phyloP scores from a whole-genome alignment of 1,284 basidiomycete genomes.

The Puccinia polysora region DNA sequence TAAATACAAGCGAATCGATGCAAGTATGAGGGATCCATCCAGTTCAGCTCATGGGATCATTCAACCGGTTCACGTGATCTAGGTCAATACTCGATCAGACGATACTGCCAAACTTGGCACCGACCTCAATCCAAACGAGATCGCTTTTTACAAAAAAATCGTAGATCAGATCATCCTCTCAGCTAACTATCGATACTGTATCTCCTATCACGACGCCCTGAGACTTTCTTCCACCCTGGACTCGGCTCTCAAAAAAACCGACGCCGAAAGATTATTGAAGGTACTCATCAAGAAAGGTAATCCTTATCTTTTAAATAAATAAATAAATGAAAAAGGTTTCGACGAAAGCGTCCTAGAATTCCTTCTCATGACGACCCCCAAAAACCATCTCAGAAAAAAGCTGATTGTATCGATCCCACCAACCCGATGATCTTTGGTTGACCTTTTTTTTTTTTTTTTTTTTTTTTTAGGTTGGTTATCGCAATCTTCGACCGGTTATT shows the following conservation, averaged over 20 bases:
- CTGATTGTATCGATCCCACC: too few species aligned
- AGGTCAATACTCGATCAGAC: slow-evolving; percentile 36
- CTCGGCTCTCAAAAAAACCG: slow-evolving; percentile 20
- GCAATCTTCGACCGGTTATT: not conserved
- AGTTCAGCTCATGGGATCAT: too few species aligned
- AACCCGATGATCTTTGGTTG: too few species aligned
- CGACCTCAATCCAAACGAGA: slow-evolving; percentile 22
- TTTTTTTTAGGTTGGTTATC: slow-evolving; percentile 25
- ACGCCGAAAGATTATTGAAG: slow-evolving; percentile 18
- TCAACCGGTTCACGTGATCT: not conserved
- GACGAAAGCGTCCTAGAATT: not conserved
- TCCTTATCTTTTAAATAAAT: not conserved
- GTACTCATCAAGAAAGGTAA: slow-evolving; percentile 21
- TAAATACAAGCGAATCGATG: too few species aligned
- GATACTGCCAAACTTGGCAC: slow-evolving; percentile 22
- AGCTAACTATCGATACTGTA: slow-evolving; percentile 22
- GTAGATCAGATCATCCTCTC: slow-evolving; percentile 21
- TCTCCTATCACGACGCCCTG: slow-evolving; percentile 27
- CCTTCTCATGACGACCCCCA: slow-evolving; percentile 3
- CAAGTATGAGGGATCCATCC: not conserved
- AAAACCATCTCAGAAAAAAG: too few species aligned
- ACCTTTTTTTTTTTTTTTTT: not conserved
- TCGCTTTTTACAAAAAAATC: slow-evolving; percentile 24
- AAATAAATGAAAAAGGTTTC: not conserved
- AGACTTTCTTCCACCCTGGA: not conserved